A percentile compares a stretch with the other conserved stretches of the same genome.
Conservation (phyloP, 441 rosid species). For the Syzygium syzygioides region DNA sequence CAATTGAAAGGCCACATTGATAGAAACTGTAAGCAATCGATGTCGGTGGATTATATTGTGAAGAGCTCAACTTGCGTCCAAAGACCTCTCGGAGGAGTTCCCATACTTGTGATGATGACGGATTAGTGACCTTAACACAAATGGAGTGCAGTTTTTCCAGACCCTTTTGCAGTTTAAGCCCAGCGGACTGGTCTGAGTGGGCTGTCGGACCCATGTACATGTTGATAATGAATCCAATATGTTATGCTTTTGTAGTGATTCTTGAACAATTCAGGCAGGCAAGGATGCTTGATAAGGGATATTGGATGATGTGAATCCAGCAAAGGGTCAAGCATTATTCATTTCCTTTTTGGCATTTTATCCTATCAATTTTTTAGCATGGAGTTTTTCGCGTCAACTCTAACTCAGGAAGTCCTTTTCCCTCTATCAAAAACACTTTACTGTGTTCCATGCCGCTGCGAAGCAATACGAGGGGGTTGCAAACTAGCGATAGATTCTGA, state of each 20-base stretch:
- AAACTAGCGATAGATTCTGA: background rate
- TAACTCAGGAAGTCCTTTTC: background rate
- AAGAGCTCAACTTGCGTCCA: background rate
- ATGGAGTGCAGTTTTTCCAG: background rate
- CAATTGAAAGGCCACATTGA: background rate
- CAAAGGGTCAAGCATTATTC: too few species aligned
- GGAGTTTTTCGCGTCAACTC: fast-evolving
- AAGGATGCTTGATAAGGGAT: background rate
- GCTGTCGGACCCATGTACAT: background rate
- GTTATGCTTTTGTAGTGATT: background rate
- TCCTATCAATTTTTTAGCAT: background rate
- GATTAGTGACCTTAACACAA: background rate
- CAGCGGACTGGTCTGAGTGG: background rate
- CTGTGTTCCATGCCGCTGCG: too few species aligned
- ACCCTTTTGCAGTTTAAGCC: background rate
- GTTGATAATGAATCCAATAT: background rate
- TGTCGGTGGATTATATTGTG: background rate
- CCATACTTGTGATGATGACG: background rate
- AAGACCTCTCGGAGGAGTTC: too few species aligned
- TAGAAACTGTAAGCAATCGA: background rate
- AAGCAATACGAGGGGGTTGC: too few species aligned
- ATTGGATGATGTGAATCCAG: background rate
- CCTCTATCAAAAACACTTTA: too few species aligned
- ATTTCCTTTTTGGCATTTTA: too few species aligned
- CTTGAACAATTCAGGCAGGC: background rate